Percentiles rank a stretch among this genome's conserved stretches.
Conservation (phyloP, 2,329 filamentous ascomycete species). For the Penicillium frequentans region DNA sequence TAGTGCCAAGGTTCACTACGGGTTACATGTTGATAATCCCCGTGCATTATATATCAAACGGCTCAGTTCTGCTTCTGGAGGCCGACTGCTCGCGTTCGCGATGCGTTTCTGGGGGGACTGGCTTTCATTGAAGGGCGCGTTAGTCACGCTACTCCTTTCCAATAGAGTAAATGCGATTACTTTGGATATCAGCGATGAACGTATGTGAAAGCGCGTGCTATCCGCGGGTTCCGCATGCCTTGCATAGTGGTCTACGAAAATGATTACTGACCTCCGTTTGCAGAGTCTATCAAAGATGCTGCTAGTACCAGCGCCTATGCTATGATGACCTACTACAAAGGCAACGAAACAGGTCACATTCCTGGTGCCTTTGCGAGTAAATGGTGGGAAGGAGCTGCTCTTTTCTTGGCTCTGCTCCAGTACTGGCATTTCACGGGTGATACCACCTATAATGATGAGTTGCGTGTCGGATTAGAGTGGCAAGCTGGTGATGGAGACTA, state of each 20-base stretch:
- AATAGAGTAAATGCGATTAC: not conserved
- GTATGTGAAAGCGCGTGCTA: not conserved
- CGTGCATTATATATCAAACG: not conserved
- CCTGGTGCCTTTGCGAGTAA: slow-evolving; percentile 48
- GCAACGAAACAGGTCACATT: slow-evolving; percentile 44
- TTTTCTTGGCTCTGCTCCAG: slow-evolving; percentile 67
- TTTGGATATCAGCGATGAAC: slow-evolving; percentile 4
- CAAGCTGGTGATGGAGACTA: slow-evolving; percentile 73
- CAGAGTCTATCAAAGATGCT: slow-evolving; percentile 43
- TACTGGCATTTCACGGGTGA: slow-evolving; percentile 82
- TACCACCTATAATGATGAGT: slow-evolving; percentile 66
- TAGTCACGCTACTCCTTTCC: not conserved
- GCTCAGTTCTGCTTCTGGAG: not conserved
- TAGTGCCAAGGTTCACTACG: not conserved
- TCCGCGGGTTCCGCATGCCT: not conserved
- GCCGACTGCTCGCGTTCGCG: not conserved
- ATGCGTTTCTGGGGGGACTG: not conserved
- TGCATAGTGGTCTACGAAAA: not conserved
- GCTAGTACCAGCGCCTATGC: slow-evolving; percentile 40
- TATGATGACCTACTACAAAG: slow-evolving; percentile 52
- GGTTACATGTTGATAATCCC: not conserved
- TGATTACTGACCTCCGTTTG: slow-evolving; percentile 8
- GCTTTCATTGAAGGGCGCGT: not conserved
- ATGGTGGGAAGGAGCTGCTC: slow-evolving; percentile 70
- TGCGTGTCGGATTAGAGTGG: slow-evolving; percentile 65